Conservation (phyloP, 148 eudicot genomes). For the Vaccinium myrtillus region DNA sequence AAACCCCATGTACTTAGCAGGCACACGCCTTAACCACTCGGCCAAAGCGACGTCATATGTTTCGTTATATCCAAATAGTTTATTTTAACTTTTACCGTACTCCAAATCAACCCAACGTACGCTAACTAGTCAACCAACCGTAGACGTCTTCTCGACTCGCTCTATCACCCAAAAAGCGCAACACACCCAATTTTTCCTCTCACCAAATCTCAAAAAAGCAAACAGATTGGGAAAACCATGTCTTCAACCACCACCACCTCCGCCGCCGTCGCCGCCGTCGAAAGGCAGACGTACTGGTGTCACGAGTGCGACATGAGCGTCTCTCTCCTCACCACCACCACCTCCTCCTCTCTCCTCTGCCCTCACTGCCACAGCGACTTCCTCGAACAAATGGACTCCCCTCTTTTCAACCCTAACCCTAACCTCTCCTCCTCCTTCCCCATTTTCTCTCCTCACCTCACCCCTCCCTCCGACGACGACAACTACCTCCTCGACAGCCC, state of each 20-base stretch:
- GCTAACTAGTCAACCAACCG: too few species aligned
- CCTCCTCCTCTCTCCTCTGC: conserved; percentile 34
- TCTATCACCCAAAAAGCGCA: too few species aligned
- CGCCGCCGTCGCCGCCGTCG: conserved; percentile 14
- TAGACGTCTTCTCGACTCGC: too few species aligned
- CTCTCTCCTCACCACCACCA: conserved; percentile 29
- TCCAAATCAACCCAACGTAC: too few species aligned
- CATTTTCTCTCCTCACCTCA: background rate
- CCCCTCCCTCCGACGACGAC: conserved; percentile 3
- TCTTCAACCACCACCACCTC: conserved; percentile 27
- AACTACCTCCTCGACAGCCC: conserved; percentile 39
- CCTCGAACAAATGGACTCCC: conserved; percentile 31
- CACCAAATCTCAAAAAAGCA: too few species aligned
- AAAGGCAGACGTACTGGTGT: conserved; percentile 37
- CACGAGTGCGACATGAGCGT: conserved; percentile 48
- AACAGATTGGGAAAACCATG: background rate
- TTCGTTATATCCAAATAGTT: too few species aligned
- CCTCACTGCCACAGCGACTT: conserved; percentile 38
- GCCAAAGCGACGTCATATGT: conserved; percentile 72
- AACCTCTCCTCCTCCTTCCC: background rate
- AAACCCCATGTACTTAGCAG: conserved; percentile 99
- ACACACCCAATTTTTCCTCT: too few species aligned
- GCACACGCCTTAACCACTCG: conserved; percentile 99
- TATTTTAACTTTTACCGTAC: too few species aligned
- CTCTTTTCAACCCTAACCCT: conserved; percentile 6